Evolutionary conservation across 306 rosid genomes (phyloP).

Genomic region (Corylus americana): DNA sequence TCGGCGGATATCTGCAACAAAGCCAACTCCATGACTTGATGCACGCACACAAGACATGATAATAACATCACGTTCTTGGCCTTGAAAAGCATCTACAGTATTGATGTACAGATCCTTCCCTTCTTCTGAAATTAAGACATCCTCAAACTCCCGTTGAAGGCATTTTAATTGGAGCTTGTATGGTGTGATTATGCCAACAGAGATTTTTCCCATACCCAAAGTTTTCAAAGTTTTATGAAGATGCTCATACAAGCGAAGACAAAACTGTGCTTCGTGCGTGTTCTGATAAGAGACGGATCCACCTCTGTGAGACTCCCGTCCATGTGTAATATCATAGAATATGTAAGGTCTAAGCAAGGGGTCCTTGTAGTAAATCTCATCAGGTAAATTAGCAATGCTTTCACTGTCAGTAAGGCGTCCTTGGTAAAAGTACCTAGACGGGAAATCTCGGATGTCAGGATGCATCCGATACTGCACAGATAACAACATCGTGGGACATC

Average conservation of each 20-base stretch:
- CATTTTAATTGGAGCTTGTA: constrained; percentile 97
- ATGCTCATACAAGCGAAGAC: constrained; percentile 86
- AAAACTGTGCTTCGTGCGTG: constrained; percentile 88
- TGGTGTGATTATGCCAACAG: constrained; percentile 96
- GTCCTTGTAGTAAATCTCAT: constrained; percentile 82
- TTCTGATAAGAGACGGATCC: constrained; percentile 96
- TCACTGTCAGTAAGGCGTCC: constrained; percentile 94
- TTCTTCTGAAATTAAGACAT: constrained; percentile 83
- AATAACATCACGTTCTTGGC: constrained; percentile 97
- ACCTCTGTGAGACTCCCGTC: constrained; percentile 95
- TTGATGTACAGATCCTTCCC: constrained; percentile 93
- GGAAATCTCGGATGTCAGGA: constrained; percentile 94
- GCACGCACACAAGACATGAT: constrained; percentile 99
- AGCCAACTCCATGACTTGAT: constrained; percentile 91
- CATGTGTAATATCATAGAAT: constrained; percentile 90
- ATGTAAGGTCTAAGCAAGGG: constrained; percentile 81
- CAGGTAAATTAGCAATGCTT: constrained; percentile 73
- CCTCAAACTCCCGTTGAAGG: constrained; percentile 91
- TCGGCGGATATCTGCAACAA: constrained; percentile 91
- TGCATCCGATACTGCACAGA: constrained; percentile 99
- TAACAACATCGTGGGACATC: constrained; percentile 93
- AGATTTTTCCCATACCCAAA: constrained; percentile 57
- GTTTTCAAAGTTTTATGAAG: constrained; percentile 72
- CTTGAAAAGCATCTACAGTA: constrained; percentile 99
- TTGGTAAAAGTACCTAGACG: constrained; percentile 94